Evolutionary conservation across 2,329 filamentous ascomycete species (phyloP), one percentile per base, ranked within the genome.

Genomic region (Didymellaceae sp.): DNA sequence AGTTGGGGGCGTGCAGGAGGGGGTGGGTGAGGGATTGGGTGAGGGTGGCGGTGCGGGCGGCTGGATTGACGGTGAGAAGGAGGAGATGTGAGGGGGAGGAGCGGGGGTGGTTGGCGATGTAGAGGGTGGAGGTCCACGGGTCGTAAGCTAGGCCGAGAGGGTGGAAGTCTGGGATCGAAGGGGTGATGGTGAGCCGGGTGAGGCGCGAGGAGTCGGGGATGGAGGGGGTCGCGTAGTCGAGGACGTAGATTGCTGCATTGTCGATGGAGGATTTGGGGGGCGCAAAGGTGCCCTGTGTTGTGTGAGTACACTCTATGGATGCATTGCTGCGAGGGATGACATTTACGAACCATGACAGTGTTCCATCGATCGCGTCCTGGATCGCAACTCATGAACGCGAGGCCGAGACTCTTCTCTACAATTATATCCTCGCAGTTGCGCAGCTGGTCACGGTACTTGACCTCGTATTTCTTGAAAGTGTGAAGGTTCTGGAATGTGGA

Each of bases 341-440:
- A n/a, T n/a, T n/a, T 4, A 50, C 68, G 49, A 45, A 77, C 75
- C 75, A 77, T 77, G 9, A 78, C 75, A 0, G 75, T 77, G 42
- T 78, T 78, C 75, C 75, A 78, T 5, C 61, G 56, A 56, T 78
- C 75, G 18, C 77, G 54, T 11, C 71, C 74, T 0, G 71, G 64
- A 50, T 78, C 75, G 56, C 77, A 79, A 50, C 74, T 75, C 42
- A 78, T 46, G 5, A 79, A 61, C 6, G 74, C 74, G n/a, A 72
- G 61, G 2, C 72, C 54, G 3, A 50, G 24, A 17, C 13, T 39
- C 24, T 73, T 67, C 28, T 72, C 67, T n/a, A 78, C 22, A 5
- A 75, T 48, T 22, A 74, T 64, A 67, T 78, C 76, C 47, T 78
- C 76, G 52, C 76, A 78, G 49, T 78, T 78, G 5, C 71, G 62